Evolutionary conservation across 371 early-diverging fungal genomes (phyloP).

Genomic region (Apophysomyces elegans): DNA sequence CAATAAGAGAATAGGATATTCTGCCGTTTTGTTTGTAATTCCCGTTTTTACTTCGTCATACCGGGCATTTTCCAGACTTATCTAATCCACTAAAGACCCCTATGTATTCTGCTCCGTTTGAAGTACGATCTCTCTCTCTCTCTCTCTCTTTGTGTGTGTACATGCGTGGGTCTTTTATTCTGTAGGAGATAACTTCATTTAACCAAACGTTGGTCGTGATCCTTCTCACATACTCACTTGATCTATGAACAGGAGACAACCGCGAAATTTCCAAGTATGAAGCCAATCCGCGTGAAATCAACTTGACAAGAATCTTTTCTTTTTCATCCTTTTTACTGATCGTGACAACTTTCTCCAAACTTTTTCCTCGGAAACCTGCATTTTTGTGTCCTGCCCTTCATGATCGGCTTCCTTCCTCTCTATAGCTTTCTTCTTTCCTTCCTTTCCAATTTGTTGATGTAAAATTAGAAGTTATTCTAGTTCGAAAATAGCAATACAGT

Average conservation of each 20-base stretch:
- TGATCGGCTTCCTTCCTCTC: not conserved
- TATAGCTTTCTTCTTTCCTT: not conserved
- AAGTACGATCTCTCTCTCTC: not conserved
- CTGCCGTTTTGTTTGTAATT: not conserved
- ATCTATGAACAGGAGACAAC: not conserved
- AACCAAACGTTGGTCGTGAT: conserved; percentile 4
- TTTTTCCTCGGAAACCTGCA: conserved; percentile 4
- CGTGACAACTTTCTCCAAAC: conserved; percentile 9
- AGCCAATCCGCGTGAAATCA: not conserved
- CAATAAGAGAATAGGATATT: not conserved
- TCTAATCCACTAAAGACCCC: not conserved
- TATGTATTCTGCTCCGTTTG: not conserved
- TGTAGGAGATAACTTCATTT: conserved; percentile 1
- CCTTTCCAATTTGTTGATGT: no score
- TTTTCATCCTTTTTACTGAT: conserved; percentile 1
- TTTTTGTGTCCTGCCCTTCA: not conserved
- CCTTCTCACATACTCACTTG: not conserved
- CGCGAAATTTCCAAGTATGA: not conserved
- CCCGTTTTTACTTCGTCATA: not conserved
- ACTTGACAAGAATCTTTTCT: not conserved
- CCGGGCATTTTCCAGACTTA: not conserved
- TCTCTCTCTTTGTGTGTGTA: not conserved
- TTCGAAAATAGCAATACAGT: no score
- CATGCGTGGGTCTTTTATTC: not conserved
- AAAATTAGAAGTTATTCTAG: no score